A percentile compares a stretch with the other conserved stretches of the same genome.
Evolutionary conservation across 495 filamentous ascomycete genomes (phyloP).

Genomic region (Tuber brumale): DNA sequence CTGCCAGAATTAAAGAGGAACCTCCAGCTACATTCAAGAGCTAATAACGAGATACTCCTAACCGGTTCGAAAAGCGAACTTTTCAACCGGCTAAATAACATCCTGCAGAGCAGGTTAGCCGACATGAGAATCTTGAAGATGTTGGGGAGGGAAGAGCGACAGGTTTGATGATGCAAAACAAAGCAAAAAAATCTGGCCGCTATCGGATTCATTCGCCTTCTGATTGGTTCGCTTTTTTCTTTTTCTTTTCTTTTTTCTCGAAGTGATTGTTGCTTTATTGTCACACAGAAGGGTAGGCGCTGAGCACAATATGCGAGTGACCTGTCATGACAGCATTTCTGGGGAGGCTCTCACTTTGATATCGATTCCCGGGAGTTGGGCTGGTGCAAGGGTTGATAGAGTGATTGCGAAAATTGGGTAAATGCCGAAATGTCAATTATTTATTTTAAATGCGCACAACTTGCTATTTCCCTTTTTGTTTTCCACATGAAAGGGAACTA

Average conservation of each 20-base stretch:
- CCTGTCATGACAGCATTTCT: not conserved
- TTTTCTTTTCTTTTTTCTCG: not conserved
- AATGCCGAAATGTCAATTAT: not conserved
- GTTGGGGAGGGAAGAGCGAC: conserved; percentile 26
- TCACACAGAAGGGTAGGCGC: not conserved
- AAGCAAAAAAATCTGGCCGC: not conserved
- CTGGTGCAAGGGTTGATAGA: not conserved
- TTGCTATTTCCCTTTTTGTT: not conserved
- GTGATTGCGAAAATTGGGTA: not conserved
- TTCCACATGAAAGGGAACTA: not conserved
- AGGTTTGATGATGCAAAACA: not conserved
- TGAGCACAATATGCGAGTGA: not conserved
- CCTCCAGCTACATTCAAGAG: conserved; percentile 40
- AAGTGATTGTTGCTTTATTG: not conserved
- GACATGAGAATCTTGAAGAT: conserved; percentile 35
- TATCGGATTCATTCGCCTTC: not conserved
- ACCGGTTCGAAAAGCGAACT: conserved; percentile 40
- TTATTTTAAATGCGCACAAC: not conserved
- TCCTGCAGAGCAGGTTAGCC: conserved; percentile 39
- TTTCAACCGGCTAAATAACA: conserved; percentile 26
- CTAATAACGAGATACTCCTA: conserved; percentile 37
- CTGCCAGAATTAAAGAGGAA: conserved; percentile 40
- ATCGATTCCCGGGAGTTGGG: not conserved
- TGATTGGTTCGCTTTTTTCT: not conserved
- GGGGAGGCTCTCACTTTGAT: not conserved